Evolutionary conservation across 1,139 yeast genomes (phyloP).

Genomic region (Arxiozyma slooffiae): DNA sequence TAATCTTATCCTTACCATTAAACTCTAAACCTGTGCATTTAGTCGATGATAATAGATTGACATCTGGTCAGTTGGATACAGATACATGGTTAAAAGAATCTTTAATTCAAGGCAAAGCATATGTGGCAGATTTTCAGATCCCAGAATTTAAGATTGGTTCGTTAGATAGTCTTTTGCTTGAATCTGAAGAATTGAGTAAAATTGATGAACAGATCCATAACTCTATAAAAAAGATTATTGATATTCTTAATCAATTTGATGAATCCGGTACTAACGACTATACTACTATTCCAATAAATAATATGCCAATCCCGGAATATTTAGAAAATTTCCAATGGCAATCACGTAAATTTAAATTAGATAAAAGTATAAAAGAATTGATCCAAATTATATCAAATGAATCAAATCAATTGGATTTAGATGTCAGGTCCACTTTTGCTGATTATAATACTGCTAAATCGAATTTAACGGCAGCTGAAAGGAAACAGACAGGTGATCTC

Average conservation of each 20-base stretch:
- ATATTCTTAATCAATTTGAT: conserved; percentile 51
- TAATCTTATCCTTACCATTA: conserved; percentile 40
- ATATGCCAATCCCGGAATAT: conserved; percentile 43
- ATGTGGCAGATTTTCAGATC: conserved; percentile 39
- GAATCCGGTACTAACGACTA: conserved; percentile 37
- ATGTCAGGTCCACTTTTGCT: conserved; percentile 62
- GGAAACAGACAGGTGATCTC: conserved; percentile 87
- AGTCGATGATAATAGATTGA: conserved; percentile 10
- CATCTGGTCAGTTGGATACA: conserved; percentile 33
- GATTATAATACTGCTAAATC: conserved; percentile 74
- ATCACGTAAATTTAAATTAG: conserved; percentile 72
- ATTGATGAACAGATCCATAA: conserved; percentile 64
- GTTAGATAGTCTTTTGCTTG: conserved; percentile 79
- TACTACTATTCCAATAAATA: conserved; percentile 42
- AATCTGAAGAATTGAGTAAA: conserved; percentile 80
- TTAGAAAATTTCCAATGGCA: conserved; percentile 80
- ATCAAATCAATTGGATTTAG: conserved; percentile 72
- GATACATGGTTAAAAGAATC: conserved; percentile 33
- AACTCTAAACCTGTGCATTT: conserved; percentile 37
- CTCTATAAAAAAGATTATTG: conserved; percentile 66
- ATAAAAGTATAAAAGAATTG: conserved; percentile 70
- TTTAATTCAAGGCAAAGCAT: conserved; percentile 31
- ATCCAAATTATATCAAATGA: conserved; percentile 64
- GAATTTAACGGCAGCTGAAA: conserved; percentile 75
- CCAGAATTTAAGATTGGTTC: conserved; percentile 96